phyloP scores from a whole-genome alignment of 1,284 basidiomycete genomes.

The Dichomitus squalens region DNA sequence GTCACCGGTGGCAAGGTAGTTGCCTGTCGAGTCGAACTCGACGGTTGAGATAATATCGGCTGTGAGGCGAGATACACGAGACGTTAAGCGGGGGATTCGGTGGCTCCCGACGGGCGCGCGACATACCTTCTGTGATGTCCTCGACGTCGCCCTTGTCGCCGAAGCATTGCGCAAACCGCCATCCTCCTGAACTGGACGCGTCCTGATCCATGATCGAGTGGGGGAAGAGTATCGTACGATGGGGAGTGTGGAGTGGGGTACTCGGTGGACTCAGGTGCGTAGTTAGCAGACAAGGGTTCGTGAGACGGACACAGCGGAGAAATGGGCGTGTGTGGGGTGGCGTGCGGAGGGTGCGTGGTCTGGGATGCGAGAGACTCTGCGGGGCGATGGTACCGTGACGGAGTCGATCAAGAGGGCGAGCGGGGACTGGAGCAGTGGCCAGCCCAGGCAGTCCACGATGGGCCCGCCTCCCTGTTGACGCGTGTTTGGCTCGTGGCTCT shows the following conservation, averaged over 20 bases:
- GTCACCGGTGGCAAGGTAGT: constrained; percentile 99
- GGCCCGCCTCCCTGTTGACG: constrained; percentile 25
- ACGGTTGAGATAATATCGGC: constrained; percentile 99
- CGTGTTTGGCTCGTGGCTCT: constrained; percentile 30
- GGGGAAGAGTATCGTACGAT: constrained; percentile 19
- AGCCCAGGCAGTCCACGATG: constrained; percentile 15
- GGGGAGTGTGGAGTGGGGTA: constrained; percentile 15
- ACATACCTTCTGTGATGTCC: constrained; percentile 96
- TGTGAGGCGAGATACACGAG: constrained; percentile 28
- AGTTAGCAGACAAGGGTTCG: neutral
- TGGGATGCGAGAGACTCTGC: constrained; percentile 2
- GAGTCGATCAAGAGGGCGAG: constrained; percentile 17
- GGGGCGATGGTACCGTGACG: constrained; percentile 16
- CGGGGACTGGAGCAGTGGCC: constrained; percentile 14
- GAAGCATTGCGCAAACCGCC: constrained; percentile 99
- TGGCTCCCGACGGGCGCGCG: constrained; percentile 25
- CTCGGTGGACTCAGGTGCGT: neutral
- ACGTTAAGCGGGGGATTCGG: constrained; percentile 22
- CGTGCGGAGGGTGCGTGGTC: neutral
- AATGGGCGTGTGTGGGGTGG: neutral
- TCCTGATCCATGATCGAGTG: constrained; percentile 73
- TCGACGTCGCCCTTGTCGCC: constrained; percentile 99
- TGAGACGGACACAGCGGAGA: neutral
- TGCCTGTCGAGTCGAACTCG: constrained; percentile 99
- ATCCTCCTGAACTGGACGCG: constrained; percentile 83